These are phyloP conservation scores for Malus domestica DNA, from an alignment of 306 rosid species.

Conservation along the genomic window DNA sequence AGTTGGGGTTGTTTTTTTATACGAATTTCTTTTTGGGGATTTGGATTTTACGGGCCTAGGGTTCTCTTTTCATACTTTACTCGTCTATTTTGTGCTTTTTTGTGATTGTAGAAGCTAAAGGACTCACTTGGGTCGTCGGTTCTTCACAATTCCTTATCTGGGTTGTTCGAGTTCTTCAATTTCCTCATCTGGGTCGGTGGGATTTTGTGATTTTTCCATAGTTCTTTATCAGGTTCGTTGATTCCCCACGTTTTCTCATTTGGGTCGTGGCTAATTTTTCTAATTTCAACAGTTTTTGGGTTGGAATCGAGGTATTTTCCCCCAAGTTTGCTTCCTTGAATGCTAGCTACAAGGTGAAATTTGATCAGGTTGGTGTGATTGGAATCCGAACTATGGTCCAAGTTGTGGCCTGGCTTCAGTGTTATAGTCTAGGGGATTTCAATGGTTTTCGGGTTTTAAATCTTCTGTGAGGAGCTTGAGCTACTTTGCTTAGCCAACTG, in stretches of 20 bases:
- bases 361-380: neutral
- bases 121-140: constrained; percentile 33
- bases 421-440: constrained; percentile 7
- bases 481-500: constrained; percentile 14
- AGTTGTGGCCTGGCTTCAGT: constrained; percentile 16
- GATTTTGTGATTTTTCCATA: constrained; percentile 15
- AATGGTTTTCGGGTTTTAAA: constrained; percentile 16
- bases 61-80: constrained; percentile 38
- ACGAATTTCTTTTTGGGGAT: constrained; percentile 19
- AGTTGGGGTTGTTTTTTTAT: constrained; percentile 7
- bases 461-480: constrained; percentile 21
- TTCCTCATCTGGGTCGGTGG: constrained; percentile 23
- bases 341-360: neutral
- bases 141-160: constrained; percentile 25
- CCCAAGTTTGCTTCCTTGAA: constrained; percentile 8
- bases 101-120: constrained; percentile 28
- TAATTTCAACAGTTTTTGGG: neutral
- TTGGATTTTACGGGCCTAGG: constrained; percentile 44
- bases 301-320: neutral
- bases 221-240: constrained; percentile 13
- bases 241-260: constrained; percentile 11
- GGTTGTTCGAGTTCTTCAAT: constrained; percentile 23
- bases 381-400: neutral
- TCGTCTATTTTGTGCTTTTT: constrained; percentile 16
- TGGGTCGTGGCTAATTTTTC: constrained; percentile 7